These are phyloP conservation scores for Acorus gramineus DNA, from an alignment of 106 monocot species.

Conservation along the genomic window DNA sequence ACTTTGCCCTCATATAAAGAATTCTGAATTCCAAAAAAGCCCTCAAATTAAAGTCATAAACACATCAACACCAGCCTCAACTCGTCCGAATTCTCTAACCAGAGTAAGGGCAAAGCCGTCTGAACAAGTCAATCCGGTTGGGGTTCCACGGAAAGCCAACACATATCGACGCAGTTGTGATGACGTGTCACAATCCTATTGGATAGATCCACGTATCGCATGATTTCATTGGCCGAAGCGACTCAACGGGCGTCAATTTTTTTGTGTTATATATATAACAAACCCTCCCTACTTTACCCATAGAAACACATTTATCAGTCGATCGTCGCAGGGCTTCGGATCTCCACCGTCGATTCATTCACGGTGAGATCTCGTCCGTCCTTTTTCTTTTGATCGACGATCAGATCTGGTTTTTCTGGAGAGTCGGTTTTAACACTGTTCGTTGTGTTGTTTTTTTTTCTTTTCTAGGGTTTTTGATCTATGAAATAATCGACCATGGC, in stretches of 20 bases:
- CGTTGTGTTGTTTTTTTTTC: not conserved
- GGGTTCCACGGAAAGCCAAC: too few relatives aligned
- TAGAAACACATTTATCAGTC: not conserved
- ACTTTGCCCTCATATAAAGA: too few relatives aligned
- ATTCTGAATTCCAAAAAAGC: too few relatives aligned
- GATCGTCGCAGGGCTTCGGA: not conserved
- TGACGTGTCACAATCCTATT: slow-evolving; percentile 7
- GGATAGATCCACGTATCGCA: not conserved
- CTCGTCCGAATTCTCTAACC: too few relatives aligned
- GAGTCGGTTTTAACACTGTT: not conserved
- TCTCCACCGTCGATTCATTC: too few relatives aligned
- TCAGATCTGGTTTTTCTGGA: too few relatives aligned
- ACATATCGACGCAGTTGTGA: not conserved
- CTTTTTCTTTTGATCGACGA: too few relatives aligned
- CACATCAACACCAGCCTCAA: too few relatives aligned
- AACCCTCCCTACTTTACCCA: not conserved
- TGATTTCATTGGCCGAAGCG: slow-evolving; percentile 7
- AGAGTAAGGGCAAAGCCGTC: too few relatives aligned
- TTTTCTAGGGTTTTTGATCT: not conserved
- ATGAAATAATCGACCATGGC: slow-evolving; percentile 5
- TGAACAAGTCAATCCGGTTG: too few relatives aligned
- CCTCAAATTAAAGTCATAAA: too few relatives aligned
- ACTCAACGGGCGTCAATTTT: not conserved
- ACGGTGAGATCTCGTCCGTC: too few relatives aligned
- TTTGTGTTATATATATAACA: not conserved